These are phyloP conservation scores for Carnegiea gigantea DNA, from an alignment of 179 eudicot species.

Conservation along the genomic window DNA sequence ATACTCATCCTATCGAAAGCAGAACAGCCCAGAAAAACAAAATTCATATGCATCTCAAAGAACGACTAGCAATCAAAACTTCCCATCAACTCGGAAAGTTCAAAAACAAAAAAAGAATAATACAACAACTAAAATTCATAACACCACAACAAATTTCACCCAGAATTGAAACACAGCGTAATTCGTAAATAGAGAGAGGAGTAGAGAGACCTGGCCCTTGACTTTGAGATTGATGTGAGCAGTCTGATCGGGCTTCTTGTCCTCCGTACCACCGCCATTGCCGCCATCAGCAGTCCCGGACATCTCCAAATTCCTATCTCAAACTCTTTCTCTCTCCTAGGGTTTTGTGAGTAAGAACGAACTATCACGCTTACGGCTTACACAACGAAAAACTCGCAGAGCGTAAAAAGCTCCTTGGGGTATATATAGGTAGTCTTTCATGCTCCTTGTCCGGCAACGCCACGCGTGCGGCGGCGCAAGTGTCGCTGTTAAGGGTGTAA, in stretches of 20 bases:
- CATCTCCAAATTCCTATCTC: background rate
- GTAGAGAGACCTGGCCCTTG: conserved; percentile 35
- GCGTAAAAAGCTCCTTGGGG: background rate
- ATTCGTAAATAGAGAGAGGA: background rate
- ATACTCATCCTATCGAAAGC: no score
- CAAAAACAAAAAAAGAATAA: no score
- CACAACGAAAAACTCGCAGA: background rate
- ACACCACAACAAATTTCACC: background rate
- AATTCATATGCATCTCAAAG: no score
- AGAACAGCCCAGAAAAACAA: no score
- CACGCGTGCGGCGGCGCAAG: background rate
- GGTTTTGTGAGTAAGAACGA: background rate
- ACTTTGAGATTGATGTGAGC: conserved; percentile 41
- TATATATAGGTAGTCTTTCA: background rate
- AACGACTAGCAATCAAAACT: no score
- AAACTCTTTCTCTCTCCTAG: conserved; percentile 24
- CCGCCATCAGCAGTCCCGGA: conserved; percentile 13
- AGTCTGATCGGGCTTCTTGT: conserved; percentile 36
- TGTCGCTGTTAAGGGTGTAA: background rate
- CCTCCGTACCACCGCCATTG: conserved; percentile 19
- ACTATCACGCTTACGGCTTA: background rate
- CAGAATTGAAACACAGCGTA: background rate
- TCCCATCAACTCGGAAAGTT: no score
- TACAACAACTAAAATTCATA: background rate
- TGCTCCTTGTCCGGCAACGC: background rate